A percentile compares a stretch with the other conserved stretches of the same genome.
Conservation (phyloP, 2,329 filamentous ascomycete genomes). For the Dactylellina haptotyla region DNA sequence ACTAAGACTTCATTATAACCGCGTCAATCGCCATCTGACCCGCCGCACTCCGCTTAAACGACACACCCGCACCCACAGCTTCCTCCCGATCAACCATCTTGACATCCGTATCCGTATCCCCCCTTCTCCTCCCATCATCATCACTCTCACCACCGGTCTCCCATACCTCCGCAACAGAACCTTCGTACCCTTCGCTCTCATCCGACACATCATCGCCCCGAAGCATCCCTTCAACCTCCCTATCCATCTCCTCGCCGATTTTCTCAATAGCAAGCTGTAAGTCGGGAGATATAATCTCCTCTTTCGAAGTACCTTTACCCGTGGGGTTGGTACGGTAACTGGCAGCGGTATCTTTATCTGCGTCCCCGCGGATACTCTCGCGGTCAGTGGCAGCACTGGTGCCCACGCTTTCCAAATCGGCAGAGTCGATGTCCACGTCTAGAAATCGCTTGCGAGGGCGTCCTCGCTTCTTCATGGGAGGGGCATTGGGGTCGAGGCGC, state of each 20-base stretch:
- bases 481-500: constrained; percentile 35
- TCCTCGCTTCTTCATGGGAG: constrained; percentile 47
- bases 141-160: constrained; percentile 23
- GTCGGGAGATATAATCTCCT: constrained; percentile 29
- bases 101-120: background rate
- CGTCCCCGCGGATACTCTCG: background rate
- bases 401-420: background rate
- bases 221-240: constrained; percentile 37
- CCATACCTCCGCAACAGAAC: constrained; percentile 8
- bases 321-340: background rate
- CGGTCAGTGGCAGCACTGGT: background rate
- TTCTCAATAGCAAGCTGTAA: constrained; percentile 41
- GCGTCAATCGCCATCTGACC: constrained; percentile 16
- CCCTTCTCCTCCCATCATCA: constrained; percentile 1
- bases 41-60: background rate
- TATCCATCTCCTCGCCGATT: constrained; percentile 45
- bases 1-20: background rate
- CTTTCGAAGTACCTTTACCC: background rate
- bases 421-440: constrained; percentile 2
- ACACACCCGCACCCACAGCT: background rate
- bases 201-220: constrained; percentile 5
- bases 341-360: background rate
- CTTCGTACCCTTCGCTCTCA: constrained; percentile 29
- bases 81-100: constrained; percentile 6
- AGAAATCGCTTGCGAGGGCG: constrained; percentile 38